Conservation (phyloP, 116 monocot genomes). For the Phalaenopsis hybrid region DNA sequence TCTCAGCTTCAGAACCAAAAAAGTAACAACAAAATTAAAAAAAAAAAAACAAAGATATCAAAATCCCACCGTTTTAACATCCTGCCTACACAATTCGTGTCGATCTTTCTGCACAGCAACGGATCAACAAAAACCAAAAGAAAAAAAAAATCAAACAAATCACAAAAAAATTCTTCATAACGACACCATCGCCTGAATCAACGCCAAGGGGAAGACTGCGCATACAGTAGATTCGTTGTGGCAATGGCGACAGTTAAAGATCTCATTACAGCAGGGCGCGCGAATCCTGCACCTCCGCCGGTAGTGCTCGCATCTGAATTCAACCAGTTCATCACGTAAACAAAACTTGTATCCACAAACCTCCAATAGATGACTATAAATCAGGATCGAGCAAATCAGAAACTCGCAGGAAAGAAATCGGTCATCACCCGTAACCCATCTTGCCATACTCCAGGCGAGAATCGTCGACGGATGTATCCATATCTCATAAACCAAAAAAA, state of each 20-base stretch:
- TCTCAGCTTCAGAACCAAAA: not conserved
- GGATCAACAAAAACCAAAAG: not conserved
- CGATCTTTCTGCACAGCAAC: slow-evolving; percentile 25
- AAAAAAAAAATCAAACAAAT: slow-evolving; percentile 3
- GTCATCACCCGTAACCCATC: slow-evolving; percentile 46
- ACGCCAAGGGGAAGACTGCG: not conserved
- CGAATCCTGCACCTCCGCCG: slow-evolving; percentile 66
- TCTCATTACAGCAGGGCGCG: slow-evolving; percentile 70
- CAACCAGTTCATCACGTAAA: not conserved
- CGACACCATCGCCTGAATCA: not conserved
- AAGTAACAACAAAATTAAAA: not conserved
- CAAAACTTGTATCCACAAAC: not conserved
- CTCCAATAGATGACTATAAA: too few species aligned
- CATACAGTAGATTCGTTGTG: slow-evolving; percentile 69
- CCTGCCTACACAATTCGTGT: slow-evolving; percentile 59
- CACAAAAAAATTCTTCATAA: not conserved
- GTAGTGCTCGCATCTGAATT: slow-evolving; percentile 63
- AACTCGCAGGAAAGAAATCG: not conserved
- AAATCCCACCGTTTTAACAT: slow-evolving; percentile 42
- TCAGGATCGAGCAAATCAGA: not conserved
- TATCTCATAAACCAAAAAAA: not conserved
- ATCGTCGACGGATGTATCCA: slow-evolving; percentile 5
- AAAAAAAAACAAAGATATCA: not conserved
- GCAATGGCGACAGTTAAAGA: slow-evolving; percentile 80
- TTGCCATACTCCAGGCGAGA: slow-evolving; percentile 36